Conservation (phyloP, 2,329 filamentous ascomycete species). For the Coniosporium tulheliwenetii region DNA sequence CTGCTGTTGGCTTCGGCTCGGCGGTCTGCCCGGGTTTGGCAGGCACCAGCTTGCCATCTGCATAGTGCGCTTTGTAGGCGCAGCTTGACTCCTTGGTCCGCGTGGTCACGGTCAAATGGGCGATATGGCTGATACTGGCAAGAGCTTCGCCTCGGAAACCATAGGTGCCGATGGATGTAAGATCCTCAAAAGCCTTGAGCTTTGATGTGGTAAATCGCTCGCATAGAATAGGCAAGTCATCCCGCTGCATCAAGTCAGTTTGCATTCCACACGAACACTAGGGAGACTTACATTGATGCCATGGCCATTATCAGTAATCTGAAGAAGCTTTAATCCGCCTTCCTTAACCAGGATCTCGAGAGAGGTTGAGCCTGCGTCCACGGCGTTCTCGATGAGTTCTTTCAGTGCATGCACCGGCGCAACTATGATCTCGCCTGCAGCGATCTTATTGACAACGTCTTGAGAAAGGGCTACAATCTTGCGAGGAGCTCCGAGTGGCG, state of each 20-base stretch:
- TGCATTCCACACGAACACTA: neutral
- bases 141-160: conserved; percentile 95
- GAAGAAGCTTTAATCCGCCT: conserved; percentile 82
- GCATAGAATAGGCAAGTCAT: conserved; percentile 81
- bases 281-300: conserved; percentile 63
- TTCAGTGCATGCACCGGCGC: conserved; percentile 93
- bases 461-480: conserved; percentile 65
- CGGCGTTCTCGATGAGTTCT: conserved; percentile 90
- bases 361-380: conserved; percentile 88
- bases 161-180: conserved; percentile 81
- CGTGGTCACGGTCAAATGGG: conserved; percentile 87
- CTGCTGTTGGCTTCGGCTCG: conserved; percentile 77
- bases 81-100: conserved; percentile 77
- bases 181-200: conserved; percentile 81
- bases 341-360: conserved; percentile 89
- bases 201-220: conserved; percentile 97
- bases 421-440: conserved; percentile 94
- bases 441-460: conserved; percentile 96
- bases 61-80: conserved; percentile 82
- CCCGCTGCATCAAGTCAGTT: conserved; percentile 43
- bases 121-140: conserved; percentile 96
- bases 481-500: conserved; percentile 19
- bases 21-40: conserved; percentile 75
- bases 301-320: conserved; percentile 94
- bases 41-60: conserved; percentile 64